Conservation (phyloP, 2,329 filamentous ascomycete genomes). For the Cladorrhinum sp. region DNA sequence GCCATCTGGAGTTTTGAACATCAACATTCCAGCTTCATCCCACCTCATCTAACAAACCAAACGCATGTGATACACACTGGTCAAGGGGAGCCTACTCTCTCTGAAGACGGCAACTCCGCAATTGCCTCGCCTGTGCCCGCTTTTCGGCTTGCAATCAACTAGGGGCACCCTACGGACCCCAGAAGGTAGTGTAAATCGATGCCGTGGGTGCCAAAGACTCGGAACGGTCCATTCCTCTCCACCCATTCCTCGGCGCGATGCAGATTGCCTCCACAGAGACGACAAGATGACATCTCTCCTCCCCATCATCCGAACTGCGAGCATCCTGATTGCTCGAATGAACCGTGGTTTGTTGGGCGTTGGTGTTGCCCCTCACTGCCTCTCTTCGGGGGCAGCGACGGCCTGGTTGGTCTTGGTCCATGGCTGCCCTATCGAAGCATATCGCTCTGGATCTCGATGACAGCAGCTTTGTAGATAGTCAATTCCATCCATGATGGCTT, state of each 20-base stretch:
- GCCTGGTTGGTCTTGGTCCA: not conserved
- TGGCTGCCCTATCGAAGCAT: not conserved
- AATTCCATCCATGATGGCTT: not conserved
- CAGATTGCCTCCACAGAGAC: not conserved
- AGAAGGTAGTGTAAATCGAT: constrained; percentile 3
- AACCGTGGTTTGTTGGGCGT: not conserved
- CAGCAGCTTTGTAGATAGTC: not conserved
- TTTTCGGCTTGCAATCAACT: constrained; percentile 6
- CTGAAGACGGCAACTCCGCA: constrained; percentile 2
- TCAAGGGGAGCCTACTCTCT: not conserved
- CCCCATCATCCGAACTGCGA: constrained; percentile 4
- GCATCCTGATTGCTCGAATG: not conserved
- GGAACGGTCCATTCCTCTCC: constrained; percentile 13
- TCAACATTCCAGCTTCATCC: constrained; percentile 6
- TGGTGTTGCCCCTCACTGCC: not conserved
- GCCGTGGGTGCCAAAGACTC: constrained; percentile 1
- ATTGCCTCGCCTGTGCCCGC: constrained; percentile 1
- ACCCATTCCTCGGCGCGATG: constrained; percentile 12
- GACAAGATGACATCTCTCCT: not conserved
- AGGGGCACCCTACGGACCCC: not conserved
- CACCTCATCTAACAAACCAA: not conserved
- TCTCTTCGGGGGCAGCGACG: not conserved
- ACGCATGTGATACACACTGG: constrained; percentile 1
- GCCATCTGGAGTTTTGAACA: not conserved
- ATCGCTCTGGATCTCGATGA: not conserved